Evolutionary conservation across 306 rosid genomes (phyloP), one percentile per base, ranked within the genome.

Genomic region (Gillenia trifoliata): DNA sequence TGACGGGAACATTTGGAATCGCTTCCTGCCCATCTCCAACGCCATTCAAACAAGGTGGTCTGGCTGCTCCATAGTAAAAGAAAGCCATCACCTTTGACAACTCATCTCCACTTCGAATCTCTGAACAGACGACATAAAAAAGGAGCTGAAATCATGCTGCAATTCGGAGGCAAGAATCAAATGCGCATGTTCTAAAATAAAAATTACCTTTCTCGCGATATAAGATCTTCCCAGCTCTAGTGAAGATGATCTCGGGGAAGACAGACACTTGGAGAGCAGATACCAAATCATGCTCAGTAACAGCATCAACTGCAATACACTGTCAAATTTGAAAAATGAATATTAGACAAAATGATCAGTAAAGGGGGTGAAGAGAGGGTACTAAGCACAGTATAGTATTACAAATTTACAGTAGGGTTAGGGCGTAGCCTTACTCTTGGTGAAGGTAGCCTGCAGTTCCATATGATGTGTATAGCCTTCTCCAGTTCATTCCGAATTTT

Each of bases 401-500:
- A n/a, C n/a, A n/a, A n/a, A n/a, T n/a, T n/a, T n/a, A 1, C 16
- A 41, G 47, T 12, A 3, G 47, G 47, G 64, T 54, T 79, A 78
- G 64, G 34, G 94, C 1, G 34, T 25, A 28, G 36, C 20, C 33
- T 79, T 85, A 93, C 98, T 82, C 98, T 89, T 41, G 98, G 98
- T 15, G 98, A 93, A 65, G 98, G 98, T 61, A 93, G 88, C 81
- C 86, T 61, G 67, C 98, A 93, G 77, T 88, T 91, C 98, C 98
- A 93, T 81, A 93, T 93, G 67, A 91, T 89, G 57, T 93, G 85
- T 63, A 91, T 86, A 13, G 97, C 98, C 77, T 87, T 91, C 75
- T 87, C 94, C 76, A 93, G 80, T 83, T 89, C 92, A 43, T 73
- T 68, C 30, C 90, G 79, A 77, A 83, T 63, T 78, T 61, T 89